A percentile compares a stretch with the other conserved stretches of the same genome.
Conservation (phyloP, 192 early-diverging fungal genomes). For the Allomyces arbusculus region DNA sequence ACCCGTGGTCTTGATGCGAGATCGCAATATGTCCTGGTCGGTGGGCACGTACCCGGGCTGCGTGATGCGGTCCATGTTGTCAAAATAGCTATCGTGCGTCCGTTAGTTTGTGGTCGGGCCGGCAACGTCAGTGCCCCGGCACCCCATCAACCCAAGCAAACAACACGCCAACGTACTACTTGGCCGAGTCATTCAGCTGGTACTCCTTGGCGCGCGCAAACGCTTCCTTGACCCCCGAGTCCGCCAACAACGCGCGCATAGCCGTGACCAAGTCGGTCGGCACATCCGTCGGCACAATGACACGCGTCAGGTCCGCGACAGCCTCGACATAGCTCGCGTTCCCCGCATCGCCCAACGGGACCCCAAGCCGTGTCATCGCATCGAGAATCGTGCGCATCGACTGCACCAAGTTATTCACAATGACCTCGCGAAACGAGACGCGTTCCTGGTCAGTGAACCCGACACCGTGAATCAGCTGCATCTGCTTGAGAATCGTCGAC, state of each 20-base stretch:
- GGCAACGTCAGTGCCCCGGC: neutral
- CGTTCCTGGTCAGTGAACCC: conserved; percentile 79
- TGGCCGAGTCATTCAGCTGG: conserved; percentile 90
- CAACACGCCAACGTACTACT: conserved; percentile 40
- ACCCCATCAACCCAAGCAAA: neutral
- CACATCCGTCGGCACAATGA: conserved; percentile 74
- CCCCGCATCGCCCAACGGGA: conserved; percentile 42
- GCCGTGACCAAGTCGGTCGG: conserved; percentile 60
- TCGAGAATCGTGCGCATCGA: conserved; percentile 90
- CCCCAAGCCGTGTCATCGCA: conserved; percentile 74
- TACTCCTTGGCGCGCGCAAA: conserved; percentile 71
- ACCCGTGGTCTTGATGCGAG: conserved; percentile 90
- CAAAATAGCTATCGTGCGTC: conserved; percentile 55
- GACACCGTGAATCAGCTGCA: conserved; percentile 92
- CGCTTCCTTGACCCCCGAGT: conserved; percentile 61
- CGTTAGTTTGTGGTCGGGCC: neutral
- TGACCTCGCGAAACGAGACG: conserved; percentile 85
- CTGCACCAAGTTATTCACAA: conserved; percentile 87
- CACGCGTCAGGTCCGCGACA: conserved; percentile 59
- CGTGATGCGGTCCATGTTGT: conserved; percentile 70
- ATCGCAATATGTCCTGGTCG: conserved; percentile 91
- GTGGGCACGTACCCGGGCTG: conserved; percentile 61
- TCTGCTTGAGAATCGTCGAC: conserved; percentile 14
- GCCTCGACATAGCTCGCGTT: conserved; percentile 51
- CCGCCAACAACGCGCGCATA: conserved; percentile 63